A percentile compares a stretch with the other conserved stretches of the same genome.
Evolutionary conservation across 148 eudicot species (phyloP).

Genomic region (Fallopia convolvulus): DNA sequence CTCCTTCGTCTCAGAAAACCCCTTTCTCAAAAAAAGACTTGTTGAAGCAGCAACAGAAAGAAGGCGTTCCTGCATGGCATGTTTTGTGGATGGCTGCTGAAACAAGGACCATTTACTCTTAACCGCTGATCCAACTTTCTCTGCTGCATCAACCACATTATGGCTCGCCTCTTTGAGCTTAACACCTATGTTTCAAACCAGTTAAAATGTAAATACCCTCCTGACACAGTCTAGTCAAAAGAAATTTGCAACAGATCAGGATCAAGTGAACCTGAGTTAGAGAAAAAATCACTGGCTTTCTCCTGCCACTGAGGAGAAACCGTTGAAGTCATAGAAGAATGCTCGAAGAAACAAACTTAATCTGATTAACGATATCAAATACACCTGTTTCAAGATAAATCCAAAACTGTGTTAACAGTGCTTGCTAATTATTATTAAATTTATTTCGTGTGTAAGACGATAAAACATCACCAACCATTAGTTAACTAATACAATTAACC

Average conservation of each 20-base stretch:
- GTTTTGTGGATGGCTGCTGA: slow-evolving; percentile 87
- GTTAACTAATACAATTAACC: background rate
- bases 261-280: slow-evolving; percentile 56
- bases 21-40: slow-evolving; percentile 66
- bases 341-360: slow-evolving; percentile 8
- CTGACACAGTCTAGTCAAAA: slow-evolving; percentile 5
- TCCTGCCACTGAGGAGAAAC: slow-evolving; percentile 95
- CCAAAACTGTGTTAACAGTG: background rate
- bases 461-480: background rate
- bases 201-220: background rate
- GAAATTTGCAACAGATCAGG: background rate
- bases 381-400: background rate
- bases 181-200: slow-evolving; percentile 42
- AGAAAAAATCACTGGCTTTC: slow-evolving; percentile 79
- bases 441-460: background rate
- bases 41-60: slow-evolving; percentile 93
- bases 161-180: slow-evolving; percentile 92
- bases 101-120: slow-evolving; percentile 89
- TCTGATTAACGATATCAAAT: background rate
- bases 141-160: slow-evolving; percentile 94
- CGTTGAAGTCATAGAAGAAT: slow-evolving; percentile 48
- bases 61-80: slow-evolving; percentile 86
- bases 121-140: slow-evolving; percentile 66
- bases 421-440: background rate
- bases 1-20: slow-evolving; percentile 84